Evolutionary conservation across 2,329 filamentous ascomycete species (phyloP), one percentile per base, ranked within the genome.

Genomic region (Fusarium austroafricanum): DNA sequence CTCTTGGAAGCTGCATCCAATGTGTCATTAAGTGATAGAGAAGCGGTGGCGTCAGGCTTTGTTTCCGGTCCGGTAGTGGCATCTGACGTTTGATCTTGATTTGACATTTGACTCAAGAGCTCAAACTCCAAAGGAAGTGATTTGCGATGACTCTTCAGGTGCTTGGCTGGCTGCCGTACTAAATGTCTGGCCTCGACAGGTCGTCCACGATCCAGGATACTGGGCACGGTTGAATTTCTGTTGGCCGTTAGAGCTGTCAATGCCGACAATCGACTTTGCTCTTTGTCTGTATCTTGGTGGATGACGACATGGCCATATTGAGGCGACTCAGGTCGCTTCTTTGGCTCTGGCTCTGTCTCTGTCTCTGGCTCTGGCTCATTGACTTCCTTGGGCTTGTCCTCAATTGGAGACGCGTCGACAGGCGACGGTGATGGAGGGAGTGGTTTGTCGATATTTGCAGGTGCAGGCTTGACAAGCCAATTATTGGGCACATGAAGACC

Each of bases 91-190:
- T 47, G 42, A 3, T 55, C 46, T 39, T 65, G 45, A 18, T 37
- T 47, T n/a, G 54, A 39, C 6, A 23, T 40, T 26, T 56, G 46
- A 12, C 38, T 47, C 18, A 54, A 47, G 12, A 57, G 39, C 45
- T 60, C 56, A 33, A 64, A 47, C 46, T 65, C 61, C 47, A 65
- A 38, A 8, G 60, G 61, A 4, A 65, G 29, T 26, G 61, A 65
- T 31, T 65, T 65, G 35, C 61, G 61, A 31, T 65, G 42, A 21
- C 37, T 39, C 49, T 49, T 63, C 10, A 29, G 18, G 14, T 14
- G 28, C 28, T 50, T 51, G 11, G 5, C 39, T 35, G 61, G 61
- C 11, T 65, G 61, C 11, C 42, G 61, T 44, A 65, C 65, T 23
- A 65, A 44, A 60, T 65, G 60, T 1, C 53, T 51, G n/a, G 61